These are phyloP conservation scores for Fusarium tricinctum DNA, from an alignment of 2,329 filamentous ascomycete species.

Conservation along the genomic window DNA sequence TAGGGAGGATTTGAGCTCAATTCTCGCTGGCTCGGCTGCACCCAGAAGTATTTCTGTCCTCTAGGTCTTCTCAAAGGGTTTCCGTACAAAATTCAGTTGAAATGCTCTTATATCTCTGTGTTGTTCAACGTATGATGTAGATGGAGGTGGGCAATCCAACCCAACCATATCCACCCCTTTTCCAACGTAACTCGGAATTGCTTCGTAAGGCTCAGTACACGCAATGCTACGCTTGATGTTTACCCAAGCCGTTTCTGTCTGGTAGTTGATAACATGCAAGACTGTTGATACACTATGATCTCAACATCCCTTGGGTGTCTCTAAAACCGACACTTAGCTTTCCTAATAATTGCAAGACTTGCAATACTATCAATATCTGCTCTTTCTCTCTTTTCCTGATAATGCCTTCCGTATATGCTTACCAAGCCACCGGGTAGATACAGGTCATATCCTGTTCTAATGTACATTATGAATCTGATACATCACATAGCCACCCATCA, in stretches of 20 bases:
- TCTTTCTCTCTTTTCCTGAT: background rate
- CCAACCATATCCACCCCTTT: too few species aligned
- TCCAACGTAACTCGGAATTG: too few species aligned
- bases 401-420: background rate
- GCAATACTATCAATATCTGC: rapidly evolving
- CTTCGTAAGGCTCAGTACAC: background rate
- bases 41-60: conserved; percentile 49
- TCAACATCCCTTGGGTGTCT: background rate
- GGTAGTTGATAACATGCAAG: background rate
- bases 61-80: conserved; percentile 52
- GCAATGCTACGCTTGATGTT: background rate
- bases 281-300: background rate
- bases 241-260: background rate
- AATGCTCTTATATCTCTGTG: conserved; percentile 42
- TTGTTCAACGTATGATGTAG: conserved; percentile 4
- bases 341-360: rapidly evolving
- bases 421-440: background rate
- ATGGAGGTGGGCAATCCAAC: background rate
- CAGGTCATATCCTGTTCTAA: too few species aligned
- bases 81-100: conserved; percentile 52
- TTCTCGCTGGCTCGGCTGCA: conserved; percentile 48
- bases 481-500: conserved; percentile 1
- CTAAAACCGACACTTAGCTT: background rate
- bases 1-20: conserved; percentile 42
- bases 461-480: conserved; percentile 2